Evolutionary conservation across 441 rosid species (phyloP), one percentile per base, ranked within the genome.

Genomic region (Mallotus repandus): DNA sequence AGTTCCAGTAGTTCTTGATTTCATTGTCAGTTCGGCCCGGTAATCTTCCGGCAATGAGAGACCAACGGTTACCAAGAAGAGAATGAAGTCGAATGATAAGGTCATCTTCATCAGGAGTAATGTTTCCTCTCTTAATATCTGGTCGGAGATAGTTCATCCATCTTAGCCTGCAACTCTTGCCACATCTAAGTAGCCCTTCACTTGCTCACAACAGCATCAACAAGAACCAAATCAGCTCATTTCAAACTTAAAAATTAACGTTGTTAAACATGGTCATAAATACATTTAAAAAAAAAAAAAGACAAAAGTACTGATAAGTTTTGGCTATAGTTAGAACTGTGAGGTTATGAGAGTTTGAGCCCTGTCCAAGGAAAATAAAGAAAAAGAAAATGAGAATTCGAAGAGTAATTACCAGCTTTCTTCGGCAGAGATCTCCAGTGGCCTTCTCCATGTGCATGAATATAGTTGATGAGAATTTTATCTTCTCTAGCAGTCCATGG

Each of bases 11-110:
- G 63, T 87, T 91, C 80, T 80, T 91, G 46, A 91, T 88, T 84
- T 93, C 97, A 76, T 89, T 85, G 71, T 91, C 98, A 0, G 94
- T 86, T 72, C 97, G 86, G 70, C 98, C 98, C 0, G 97, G 98
- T 65, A 93, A 80, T 76, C 97, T 85, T 60, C 97, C 95, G 9
- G 96, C 98, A 62, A 93, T 89, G 79, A 93, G 68, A 18, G 96
- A 84, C 98, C 98, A 93, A 32, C 98, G 79, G 76, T 86, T 86
- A 11, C 89, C 87, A 0, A 86, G 82, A 54, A 86, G 87, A 5
- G 79, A n/a, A 50, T 93, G 80, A 57, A 75, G 72, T 46, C 84
- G 73, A 52, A 84, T 62, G 71, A 86, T 84, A 7, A 84, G 82
- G 64, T 86, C 89, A 2, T 93, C 95, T 77, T 93, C 97, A 53